These are phyloP conservation scores for Jatropha curcas DNA, from an alignment of 345 rosid genomes.

Conservation along the genomic window DNA sequence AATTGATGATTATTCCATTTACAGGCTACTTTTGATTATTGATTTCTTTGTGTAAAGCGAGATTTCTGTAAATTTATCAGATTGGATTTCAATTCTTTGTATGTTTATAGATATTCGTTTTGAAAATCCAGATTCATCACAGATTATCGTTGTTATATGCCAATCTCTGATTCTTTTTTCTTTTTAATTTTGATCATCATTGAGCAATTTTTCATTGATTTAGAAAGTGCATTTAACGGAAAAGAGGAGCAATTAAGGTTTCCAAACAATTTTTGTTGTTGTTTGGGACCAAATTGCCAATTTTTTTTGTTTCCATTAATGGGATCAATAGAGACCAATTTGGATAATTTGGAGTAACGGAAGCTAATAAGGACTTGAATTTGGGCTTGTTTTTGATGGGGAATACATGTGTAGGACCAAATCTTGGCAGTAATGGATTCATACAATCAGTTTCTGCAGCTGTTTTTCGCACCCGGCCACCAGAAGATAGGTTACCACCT, in stretches of 20 bases:
- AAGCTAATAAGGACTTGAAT: conserved; percentile 31
- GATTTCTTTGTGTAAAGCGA: no score
- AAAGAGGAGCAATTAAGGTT: conserved; percentile 8
- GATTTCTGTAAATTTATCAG: neutral
- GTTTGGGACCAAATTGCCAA: conserved; percentile 9
- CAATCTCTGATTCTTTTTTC: neutral
- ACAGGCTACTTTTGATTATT: neutral
- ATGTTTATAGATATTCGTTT: neutral
- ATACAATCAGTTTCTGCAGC: conserved; percentile 77
- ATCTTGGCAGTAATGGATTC: conserved; percentile 61
- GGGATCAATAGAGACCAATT: conserved; percentile 20
- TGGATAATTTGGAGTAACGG: conserved; percentile 19
- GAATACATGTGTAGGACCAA: conserved; percentile 90
- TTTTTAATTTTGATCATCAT: neutral
- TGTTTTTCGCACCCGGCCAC: conserved; percentile 64
- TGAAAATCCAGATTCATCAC: neutral
- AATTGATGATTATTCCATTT: neutral
- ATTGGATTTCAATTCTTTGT: conserved; percentile 2
- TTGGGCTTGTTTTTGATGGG: conserved; percentile 57
- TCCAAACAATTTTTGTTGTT: neutral
- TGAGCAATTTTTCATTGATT: neutral
- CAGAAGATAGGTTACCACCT: conserved; percentile 49
- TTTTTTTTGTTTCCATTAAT: conserved; percentile 11
- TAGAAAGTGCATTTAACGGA: conserved; percentile 3
- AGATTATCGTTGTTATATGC: neutral